These are phyloP conservation scores for Phyllostachys edulis DNA, from an alignment of 176 grass and related monocot genomes.

Conservation along the genomic window DNA sequence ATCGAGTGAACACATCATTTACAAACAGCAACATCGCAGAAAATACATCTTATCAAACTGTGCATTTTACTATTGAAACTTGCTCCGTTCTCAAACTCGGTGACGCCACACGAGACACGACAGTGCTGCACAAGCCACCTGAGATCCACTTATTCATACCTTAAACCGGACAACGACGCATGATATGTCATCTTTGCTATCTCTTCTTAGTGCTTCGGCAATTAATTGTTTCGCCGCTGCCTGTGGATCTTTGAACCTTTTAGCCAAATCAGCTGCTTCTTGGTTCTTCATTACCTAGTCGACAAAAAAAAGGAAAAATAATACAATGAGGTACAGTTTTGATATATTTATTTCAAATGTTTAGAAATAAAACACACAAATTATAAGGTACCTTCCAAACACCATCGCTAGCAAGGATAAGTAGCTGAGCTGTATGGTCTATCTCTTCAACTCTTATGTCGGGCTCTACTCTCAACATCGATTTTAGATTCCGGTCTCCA, in stretches of 20 bases:
- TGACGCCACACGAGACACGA: not conserved
- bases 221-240: slow-evolving; percentile 59
- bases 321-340: not conserved
- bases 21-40: slow-evolving; percentile 3
- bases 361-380: slow-evolving; percentile 4
- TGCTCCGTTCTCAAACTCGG: no score
- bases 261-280: slow-evolving; percentile 60
- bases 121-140: not conserved
- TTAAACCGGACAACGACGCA: slow-evolving; percentile 75
- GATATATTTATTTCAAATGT: not conserved
- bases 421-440: slow-evolving; percentile 56
- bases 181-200: slow-evolving; percentile 82
- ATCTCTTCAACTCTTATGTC: slow-evolving; percentile 60
- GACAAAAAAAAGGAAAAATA: not conserved
- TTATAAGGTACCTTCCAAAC: slow-evolving; percentile 68
- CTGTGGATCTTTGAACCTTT: slow-evolving; percentile 63
- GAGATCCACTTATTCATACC: slow-evolving; percentile 25
- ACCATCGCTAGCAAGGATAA: slow-evolving; percentile 71
- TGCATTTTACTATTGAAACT: not conserved
- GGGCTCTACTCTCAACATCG: slow-evolving; percentile 61
- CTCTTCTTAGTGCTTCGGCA: slow-evolving; percentile 53
- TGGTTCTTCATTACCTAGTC: slow-evolving; percentile 67
- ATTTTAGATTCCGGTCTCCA: slow-evolving; percentile 78
- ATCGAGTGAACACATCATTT: slow-evolving; percentile 39
- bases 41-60: not conserved